A percentile compares a stretch with the other conserved stretches of the same genome.
Evolutionary conservation across 305 asterid species (phyloP).

Genomic region (Fraxinus angustifolia): DNA sequence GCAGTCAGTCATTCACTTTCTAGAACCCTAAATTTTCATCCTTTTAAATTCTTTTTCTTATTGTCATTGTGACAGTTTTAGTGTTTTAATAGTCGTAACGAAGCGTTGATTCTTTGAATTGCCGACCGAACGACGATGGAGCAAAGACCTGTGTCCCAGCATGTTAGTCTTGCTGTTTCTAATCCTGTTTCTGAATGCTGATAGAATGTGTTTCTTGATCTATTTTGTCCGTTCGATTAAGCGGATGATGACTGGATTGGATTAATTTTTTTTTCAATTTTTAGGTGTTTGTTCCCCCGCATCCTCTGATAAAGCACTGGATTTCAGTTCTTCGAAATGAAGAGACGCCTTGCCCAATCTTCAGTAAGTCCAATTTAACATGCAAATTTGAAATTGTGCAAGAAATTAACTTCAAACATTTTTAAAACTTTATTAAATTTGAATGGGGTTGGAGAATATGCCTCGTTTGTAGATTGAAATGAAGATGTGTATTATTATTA

Average conservation of each 20-base stretch:
- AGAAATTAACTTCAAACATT: neutral
- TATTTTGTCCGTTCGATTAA: neutral
- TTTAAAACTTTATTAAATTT: neutral
- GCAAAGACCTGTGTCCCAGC: conserved; percentile 34
- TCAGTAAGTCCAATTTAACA: conserved; percentile 26
- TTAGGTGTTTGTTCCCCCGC: conserved; percentile 93
- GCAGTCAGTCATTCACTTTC: neutral
- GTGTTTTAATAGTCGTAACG: conserved; percentile 26
- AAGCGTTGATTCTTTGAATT: conserved; percentile 36
- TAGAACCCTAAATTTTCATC: neutral
- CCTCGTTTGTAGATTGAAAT: neutral
- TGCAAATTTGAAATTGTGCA: neutral
- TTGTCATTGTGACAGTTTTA: conserved; percentile 24
- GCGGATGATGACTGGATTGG: conserved; percentile 5
- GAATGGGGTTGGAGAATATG: neutral
- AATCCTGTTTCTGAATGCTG: neutral
- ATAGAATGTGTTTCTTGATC: neutral
- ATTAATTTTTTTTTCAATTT: conserved; percentile 1
- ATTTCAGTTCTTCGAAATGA: conserved; percentile 88
- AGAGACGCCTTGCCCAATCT: conserved; percentile 70
- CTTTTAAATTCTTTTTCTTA: neutral
- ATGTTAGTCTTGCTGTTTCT: conserved; percentile 17
- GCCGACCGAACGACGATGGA: conserved; percentile 43
- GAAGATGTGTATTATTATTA: neutral
- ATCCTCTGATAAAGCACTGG: conserved; percentile 96